A percentile compares a stretch with the other conserved stretches of the same genome.
Conservation (phyloP, 2,329 filamentous ascomycete genomes). For the Delphinella strobiligena region DNA sequence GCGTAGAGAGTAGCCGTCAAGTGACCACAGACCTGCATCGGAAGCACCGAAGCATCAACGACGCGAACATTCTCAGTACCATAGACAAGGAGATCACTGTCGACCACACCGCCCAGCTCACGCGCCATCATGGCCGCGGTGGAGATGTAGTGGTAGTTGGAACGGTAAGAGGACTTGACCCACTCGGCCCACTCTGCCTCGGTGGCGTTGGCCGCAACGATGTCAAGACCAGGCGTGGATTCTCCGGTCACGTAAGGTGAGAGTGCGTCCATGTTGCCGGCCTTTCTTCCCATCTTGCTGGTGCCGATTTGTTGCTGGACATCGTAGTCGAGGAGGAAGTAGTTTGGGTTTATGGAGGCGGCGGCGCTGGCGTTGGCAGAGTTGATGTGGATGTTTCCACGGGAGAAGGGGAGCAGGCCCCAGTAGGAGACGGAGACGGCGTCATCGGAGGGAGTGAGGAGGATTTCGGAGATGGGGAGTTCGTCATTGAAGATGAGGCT, state of each 20-base stretch:
- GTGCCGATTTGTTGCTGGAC: conserved; percentile 18
- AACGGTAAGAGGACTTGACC: conserved; percentile 5
- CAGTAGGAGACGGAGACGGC: conserved; percentile 22
- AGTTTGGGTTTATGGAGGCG: conserved; percentile 29
- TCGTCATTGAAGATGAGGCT: conserved; percentile 34
- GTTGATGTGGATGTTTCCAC: conserved; percentile 22
- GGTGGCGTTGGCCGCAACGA: conserved; percentile 10
- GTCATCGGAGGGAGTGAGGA: conserved; percentile 23
- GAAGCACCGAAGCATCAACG: conserved; percentile 24
- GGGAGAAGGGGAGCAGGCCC: conserved; percentile 24
- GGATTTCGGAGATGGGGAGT: conserved; percentile 35
- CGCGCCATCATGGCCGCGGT: conserved; percentile 22
- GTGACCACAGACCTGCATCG: conserved; percentile 23
- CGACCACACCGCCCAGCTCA: conserved; percentile 24
- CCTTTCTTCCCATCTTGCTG: conserved; percentile 18
- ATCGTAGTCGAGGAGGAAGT: conserved; percentile 27
- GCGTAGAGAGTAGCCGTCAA: conserved; percentile 25
- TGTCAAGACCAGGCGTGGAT: conserved; percentile 3
- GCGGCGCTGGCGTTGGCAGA: conserved; percentile 18
- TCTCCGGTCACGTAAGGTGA: conserved; percentile 14
- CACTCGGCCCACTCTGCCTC: conserved; percentile 12
- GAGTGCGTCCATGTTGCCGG: conserved; percentile 8
- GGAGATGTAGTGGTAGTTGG: conserved; percentile 23
- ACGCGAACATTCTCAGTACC: conserved; percentile 24
- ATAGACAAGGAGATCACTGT: conserved; percentile 21